Conservation (phyloP, 2,329 filamentous ascomycete species). For the Talaromyces rugulosus region DNA sequence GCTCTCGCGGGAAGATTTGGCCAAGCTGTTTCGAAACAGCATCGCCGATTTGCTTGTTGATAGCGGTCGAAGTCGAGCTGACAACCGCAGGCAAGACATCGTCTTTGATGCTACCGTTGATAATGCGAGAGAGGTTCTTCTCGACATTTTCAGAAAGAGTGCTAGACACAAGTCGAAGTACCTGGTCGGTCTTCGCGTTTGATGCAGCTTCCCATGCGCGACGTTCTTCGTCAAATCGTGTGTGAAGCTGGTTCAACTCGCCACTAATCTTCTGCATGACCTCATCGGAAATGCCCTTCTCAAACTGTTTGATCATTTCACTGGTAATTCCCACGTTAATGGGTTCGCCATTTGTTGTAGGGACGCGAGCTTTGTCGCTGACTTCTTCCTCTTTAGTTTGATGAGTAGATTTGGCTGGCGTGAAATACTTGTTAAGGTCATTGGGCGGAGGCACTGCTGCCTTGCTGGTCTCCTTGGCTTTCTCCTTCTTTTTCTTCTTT, state of each 20-base stretch:
- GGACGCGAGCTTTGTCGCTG: background rate
- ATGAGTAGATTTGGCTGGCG: constrained; percentile 11
- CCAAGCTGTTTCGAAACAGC: constrained; percentile 64
- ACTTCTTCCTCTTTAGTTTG: constrained; percentile 8
- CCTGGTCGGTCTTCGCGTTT: constrained; percentile 63
- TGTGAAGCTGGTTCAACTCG: constrained; percentile 55
- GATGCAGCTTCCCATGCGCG: constrained; percentile 60
- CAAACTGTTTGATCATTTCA: constrained; percentile 54
- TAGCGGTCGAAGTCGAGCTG: constrained; percentile 60
- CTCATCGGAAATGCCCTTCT: constrained; percentile 44
- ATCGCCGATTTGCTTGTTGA: constrained; percentile 67
- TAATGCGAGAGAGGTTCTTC: constrained; percentile 71
- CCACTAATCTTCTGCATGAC: constrained; percentile 45
- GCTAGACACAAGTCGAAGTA: constrained; percentile 64
- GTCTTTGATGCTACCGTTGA: constrained; percentile 69
- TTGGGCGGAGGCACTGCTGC: constrained; percentile 13
- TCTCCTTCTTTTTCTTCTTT: constrained; percentile 66
- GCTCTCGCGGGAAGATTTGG: constrained; percentile 65
- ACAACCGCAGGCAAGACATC: constrained; percentile 72
- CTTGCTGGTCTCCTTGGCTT: constrained; percentile 30
- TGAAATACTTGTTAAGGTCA: constrained; percentile 11
- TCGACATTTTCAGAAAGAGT: constrained; percentile 69
- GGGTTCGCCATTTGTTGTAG: constrained; percentile 15
- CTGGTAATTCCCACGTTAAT: constrained; percentile 44
- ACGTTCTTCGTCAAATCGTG: constrained; percentile 65